Conservation (phyloP, 2,329 filamentous ascomycete genomes). For the Ophiostoma sp. region DNA sequence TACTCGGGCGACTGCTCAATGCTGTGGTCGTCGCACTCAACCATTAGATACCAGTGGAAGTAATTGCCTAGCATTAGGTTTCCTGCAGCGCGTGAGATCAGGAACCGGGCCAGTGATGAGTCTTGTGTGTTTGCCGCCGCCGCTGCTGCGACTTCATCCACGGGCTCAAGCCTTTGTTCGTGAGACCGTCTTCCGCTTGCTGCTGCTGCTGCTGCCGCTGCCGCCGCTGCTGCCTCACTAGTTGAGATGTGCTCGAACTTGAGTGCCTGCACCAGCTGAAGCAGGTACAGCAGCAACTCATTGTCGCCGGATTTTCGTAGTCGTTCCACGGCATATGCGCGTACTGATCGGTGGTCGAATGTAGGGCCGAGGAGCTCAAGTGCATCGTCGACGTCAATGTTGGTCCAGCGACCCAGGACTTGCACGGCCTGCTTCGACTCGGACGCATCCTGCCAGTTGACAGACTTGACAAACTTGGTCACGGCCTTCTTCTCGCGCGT, state of each 20-base stretch:
- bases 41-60: conserved; percentile 97
- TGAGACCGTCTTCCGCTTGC: background rate
- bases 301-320: conserved; percentile 88
- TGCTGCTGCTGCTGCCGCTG: background rate
- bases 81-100: conserved; percentile 78
- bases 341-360: conserved; percentile 81
- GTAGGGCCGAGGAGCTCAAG: conserved; percentile 88
- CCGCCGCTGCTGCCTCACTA: conserved; percentile 30
- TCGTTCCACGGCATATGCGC: conserved; percentile 88
- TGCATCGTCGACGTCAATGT: conserved; percentile 95
- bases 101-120: conserved; percentile 81
- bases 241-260: conserved; percentile 80
- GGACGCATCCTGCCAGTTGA: conserved; percentile 28
- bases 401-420: conserved; percentile 86
- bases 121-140: conserved; percentile 57
- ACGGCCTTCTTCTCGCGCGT: conserved; percentile 86
- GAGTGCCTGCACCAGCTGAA: conserved; percentile 91
- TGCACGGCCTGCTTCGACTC: conserved; percentile 71
- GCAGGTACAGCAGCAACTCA: conserved; percentile 81
- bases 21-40: conserved; percentile 84
- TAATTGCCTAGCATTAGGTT: conserved; percentile 93
- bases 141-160: conserved; percentile 33
- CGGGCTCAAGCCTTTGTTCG: background rate
- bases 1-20: conserved; percentile 66
- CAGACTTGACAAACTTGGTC: conserved; percentile 94